phyloP scores from a whole-genome alignment of 2,329 filamentous ascomycete species.

The Microdochium nivale region DNA sequence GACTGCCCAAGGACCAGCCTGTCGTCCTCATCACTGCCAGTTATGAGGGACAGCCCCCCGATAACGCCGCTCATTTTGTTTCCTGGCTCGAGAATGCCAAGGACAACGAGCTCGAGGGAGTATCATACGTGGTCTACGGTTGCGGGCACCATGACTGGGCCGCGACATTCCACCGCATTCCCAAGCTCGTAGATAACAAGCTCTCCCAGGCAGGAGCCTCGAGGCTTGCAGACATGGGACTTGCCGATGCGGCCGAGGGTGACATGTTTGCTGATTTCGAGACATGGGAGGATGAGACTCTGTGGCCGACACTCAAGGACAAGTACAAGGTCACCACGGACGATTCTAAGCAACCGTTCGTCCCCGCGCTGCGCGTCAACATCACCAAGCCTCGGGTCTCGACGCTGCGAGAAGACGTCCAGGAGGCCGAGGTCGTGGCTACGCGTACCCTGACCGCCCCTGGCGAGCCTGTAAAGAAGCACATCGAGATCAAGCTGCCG shows the following conservation, averaged over 20 bases:
- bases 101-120: constrained; percentile 39
- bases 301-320: constrained; percentile 41
- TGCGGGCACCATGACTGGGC: constrained; percentile 46
- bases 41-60: constrained; percentile 67
- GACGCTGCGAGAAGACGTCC: constrained; percentile 34
- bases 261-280: constrained; percentile 51
- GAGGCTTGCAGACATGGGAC: constrained; percentile 35
- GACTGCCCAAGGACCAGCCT: constrained; percentile 50
- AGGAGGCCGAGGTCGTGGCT: constrained; percentile 34
- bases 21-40: constrained; percentile 61
- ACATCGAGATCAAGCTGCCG: constrained; percentile 43
- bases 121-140: constrained; percentile 62
- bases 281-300: constrained; percentile 43
- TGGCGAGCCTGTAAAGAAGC: constrained; percentile 34
- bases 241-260: constrained; percentile 42
- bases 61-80: constrained; percentile 63
- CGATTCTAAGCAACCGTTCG: constrained; percentile 31
- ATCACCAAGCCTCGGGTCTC: constrained; percentile 25
- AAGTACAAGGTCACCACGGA: constrained; percentile 15
- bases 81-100: constrained; percentile 52
- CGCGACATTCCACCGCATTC: constrained; percentile 47
- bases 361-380: constrained; percentile 2
- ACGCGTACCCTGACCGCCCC: constrained; percentile 32
- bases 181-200: constrained; percentile 40
- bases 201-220: constrained; percentile 37